Percentiles rank a stretch among this genome's conserved stretches.
Conservation (phyloP, 1,139 yeast species). For the Debaryomyces singareniensis region DNA sequence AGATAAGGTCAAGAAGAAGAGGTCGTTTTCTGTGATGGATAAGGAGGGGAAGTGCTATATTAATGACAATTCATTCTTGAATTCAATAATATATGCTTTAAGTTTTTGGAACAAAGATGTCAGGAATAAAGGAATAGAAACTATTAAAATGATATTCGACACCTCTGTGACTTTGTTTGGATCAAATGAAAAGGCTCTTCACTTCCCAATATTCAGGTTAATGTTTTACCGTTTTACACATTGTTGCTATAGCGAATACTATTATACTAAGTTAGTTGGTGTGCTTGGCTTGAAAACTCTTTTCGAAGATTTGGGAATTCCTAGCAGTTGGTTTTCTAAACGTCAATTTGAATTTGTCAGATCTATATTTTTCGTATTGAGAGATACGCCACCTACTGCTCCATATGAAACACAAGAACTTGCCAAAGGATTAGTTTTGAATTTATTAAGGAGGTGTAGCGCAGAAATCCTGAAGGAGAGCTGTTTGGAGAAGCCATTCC, state of each 20-base stretch:
- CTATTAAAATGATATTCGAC: conserved; percentile 56
- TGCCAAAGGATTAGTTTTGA: conserved; percentile 63
- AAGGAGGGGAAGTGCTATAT: conserved; percentile 71
- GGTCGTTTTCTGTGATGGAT: conserved; percentile 70
- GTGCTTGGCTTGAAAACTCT: conserved; percentile 74
- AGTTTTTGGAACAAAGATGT: conserved; percentile 72
- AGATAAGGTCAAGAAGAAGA: conserved; percentile 62
- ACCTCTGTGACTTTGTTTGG: conserved; percentile 69
- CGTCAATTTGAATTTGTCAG: conserved; percentile 82
- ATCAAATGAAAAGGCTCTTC: conserved; percentile 53
- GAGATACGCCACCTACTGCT: conserved; percentile 87
- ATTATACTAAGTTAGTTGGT: conserved; percentile 84
- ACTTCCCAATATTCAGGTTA: conserved; percentile 69
- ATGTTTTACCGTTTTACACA: conserved; percentile 82
- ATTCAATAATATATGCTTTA: conserved; percentile 73
- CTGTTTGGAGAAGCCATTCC: conserved; percentile 66
- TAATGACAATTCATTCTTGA: conserved; percentile 64
- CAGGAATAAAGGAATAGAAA: conserved; percentile 61
- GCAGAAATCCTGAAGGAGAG: conserved; percentile 52
- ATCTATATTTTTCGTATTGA: conserved; percentile 80
- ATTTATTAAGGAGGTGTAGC: conserved; percentile 62
- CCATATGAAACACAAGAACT: conserved; percentile 71
- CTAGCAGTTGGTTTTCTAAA: conserved; percentile 65
- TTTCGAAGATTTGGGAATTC: conserved; percentile 61
- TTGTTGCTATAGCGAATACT: conserved; percentile 84